These are phyloP conservation scores for Clarireedia homoeocarpa DNA, from an alignment of 2,329 filamentous ascomycete species.

Conservation along the genomic window DNA sequence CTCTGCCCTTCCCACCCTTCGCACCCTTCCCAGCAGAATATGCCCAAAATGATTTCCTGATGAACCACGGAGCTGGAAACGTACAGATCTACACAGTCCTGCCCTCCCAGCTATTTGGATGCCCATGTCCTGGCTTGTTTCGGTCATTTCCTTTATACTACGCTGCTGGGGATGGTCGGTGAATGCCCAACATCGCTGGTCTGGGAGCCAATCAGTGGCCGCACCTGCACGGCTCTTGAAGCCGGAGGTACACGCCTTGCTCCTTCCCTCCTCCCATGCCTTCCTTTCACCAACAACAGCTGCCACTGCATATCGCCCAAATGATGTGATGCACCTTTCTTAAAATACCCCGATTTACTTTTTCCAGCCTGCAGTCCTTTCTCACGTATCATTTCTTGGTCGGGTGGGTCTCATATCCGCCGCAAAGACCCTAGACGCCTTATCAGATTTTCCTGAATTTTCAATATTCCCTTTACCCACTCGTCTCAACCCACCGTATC, in stretches of 20 bases:
- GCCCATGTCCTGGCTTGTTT: not conserved
- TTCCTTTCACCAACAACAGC: not conserved
- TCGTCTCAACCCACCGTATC: not conserved
- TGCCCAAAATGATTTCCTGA: slow-evolving; percentile 1
- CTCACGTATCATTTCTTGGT: too few relatives aligned
- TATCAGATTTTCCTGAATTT: not conserved
- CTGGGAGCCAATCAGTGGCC: not conserved
- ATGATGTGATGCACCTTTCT: not conserved
- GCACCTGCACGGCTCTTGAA: not conserved
- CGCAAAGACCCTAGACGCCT: not conserved
- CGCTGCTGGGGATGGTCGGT: not conserved
- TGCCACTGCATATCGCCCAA: not conserved
- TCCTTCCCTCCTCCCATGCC: not conserved
- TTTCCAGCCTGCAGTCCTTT: not conserved
- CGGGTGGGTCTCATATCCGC: not conserved
- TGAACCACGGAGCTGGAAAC: slow-evolving; percentile 8
- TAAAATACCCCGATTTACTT: not conserved
- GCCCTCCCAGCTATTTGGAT: not conserved
- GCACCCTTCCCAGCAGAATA: not conserved
- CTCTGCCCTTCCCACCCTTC: slow-evolving; percentile 7
- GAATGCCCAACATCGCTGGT: not conserved
- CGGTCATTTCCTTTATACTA: slow-evolving; percentile 1
- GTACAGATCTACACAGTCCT: not conserved
- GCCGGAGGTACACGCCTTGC: too few relatives aligned
- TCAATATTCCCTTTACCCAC: not conserved